Evolutionary conservation across 768 basidiomycete genomes (phyloP), one percentile per base, ranked within the genome.

Genomic region (Mycena indigotica): DNA sequence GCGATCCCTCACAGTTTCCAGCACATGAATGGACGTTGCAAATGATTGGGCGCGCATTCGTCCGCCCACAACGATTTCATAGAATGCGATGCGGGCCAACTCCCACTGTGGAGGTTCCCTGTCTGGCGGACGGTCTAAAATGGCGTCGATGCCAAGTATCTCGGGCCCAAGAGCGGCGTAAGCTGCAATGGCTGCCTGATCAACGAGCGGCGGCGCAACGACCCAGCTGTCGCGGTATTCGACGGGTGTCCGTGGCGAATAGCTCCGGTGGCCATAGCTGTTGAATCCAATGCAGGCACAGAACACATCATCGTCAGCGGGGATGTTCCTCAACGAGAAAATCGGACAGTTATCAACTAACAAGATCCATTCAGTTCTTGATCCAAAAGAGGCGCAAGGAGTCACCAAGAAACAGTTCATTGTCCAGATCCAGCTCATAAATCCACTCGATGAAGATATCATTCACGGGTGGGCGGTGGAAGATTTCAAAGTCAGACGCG

Each of bases 381-480:
- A 58, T n/a, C n/a, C n/a, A n/a, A n/a, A n/a, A n/a, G n/a, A n/a
- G n/a, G n/a, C n/a, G 52, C 41, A 56, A 23, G 13, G 60, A 58
- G 4, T 53, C 28, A 65, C 56, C 54, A 30, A 65, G 57, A 44
- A 72, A 73, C 15, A 67, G 64, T 23, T 63, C 59, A 28, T 68
- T 57, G 56, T 73, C 71, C 24, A 72, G 52, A 39, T 73, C 69
- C 29, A 73, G 65, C 44, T 61, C 61, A 41, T 72, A 73, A 15
- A 65, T 50, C 66, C 69, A 72, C 44, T 72, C 67, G 44, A 69
- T 69, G 50, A 61, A 52, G 5, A 65, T 17, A 40, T 67, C 65
- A 39, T 68, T 64, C 3, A 13, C 2, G 1, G 66, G 66, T 17
- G 40, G 57, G 19, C 41, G 28, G 16, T 44, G 13, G 4, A 25